These are phyloP conservation scores for Gossypioides kirkii DNA, from an alignment of 345 rosid species.

Conservation along the genomic window DNA sequence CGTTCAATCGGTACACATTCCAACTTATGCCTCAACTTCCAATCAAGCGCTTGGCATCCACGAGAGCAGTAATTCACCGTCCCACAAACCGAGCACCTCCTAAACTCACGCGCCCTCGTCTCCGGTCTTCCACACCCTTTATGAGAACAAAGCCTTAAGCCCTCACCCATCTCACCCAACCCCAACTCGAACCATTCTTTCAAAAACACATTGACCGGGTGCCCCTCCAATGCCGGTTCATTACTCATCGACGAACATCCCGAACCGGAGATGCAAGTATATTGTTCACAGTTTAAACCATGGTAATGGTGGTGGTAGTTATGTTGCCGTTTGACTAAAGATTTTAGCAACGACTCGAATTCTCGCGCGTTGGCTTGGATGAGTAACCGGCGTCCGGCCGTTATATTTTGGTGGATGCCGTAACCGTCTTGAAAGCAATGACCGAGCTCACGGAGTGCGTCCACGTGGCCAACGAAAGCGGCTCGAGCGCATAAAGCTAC, in stretches of 20 bases:
- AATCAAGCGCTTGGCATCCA: slow-evolving; percentile 89
- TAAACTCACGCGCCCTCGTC: slow-evolving; percentile 72
- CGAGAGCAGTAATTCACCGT: slow-evolving; percentile 83
- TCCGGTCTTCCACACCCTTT: slow-evolving; percentile 73
- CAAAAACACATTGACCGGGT: slow-evolving; percentile 50
- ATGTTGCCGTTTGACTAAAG: slow-evolving; percentile 13
- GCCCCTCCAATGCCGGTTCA: slow-evolving; percentile 37
- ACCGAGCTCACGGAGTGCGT: slow-evolving; percentile 62
- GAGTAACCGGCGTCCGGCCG: slow-evolving; percentile 49
- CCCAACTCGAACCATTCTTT: slow-evolving; percentile 57
- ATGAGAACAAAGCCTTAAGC: slow-evolving; percentile 44
- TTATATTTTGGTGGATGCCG: slow-evolving; percentile 42
- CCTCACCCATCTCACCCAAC: slow-evolving; percentile 7
- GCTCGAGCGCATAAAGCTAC: slow-evolving; percentile 60
- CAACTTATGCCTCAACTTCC: slow-evolving; percentile 69
- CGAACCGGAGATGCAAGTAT: background rate
- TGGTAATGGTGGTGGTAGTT: background rate
- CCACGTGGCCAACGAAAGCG: slow-evolving; percentile 52
- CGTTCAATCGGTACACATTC: slow-evolving; percentile 58
- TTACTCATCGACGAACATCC: slow-evolving; percentile 27
- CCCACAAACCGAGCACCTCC: slow-evolving; percentile 86
- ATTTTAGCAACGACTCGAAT: slow-evolving; percentile 33
- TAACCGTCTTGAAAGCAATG: slow-evolving; percentile 75
- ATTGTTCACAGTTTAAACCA: background rate
- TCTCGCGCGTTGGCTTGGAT: slow-evolving; percentile 59